Conservation (phyloP, 1,139 yeast species). For the Yamadazyma trypodendri region DNA sequence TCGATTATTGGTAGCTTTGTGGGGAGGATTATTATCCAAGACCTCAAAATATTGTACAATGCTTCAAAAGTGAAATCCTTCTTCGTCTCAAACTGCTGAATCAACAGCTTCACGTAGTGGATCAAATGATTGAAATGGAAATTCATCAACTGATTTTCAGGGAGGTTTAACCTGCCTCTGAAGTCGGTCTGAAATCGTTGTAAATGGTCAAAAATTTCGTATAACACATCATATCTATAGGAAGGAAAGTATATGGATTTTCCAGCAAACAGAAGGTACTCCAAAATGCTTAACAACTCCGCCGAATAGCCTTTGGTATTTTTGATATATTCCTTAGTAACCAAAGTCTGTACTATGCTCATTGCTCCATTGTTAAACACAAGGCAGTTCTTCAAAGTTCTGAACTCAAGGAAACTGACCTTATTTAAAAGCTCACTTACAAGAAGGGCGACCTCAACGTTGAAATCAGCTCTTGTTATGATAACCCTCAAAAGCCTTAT, state of each 20-base stretch:
- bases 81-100: slow-evolving; percentile 4
- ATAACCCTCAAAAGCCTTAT: slow-evolving; percentile 19
- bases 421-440: slow-evolving; percentile 26
- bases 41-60: slow-evolving; percentile 22
- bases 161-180: slow-evolving; percentile 7
- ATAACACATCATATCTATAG: slow-evolving; percentile 20
- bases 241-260: slow-evolving; percentile 23
- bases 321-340: slow-evolving; percentile 6
- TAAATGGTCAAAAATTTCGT: slow-evolving; percentile 20
- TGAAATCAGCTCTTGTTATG: slow-evolving; percentile 16
- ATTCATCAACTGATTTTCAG: slow-evolving; percentile 15
- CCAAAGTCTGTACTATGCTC: slow-evolving; percentile 22
- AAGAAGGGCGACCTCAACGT: slow-evolving; percentile 21
- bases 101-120: slow-evolving; percentile 5
- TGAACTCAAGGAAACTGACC: slow-evolving; percentile 25
- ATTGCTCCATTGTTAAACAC: slow-evolving; percentile 28
- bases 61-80: slow-evolving; percentile 9
- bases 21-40: slow-evolving; percentile 28
- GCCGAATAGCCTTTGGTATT: slow-evolving; percentile 5
- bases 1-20: slow-evolving; percentile 18
- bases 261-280: slow-evolving; percentile 22
- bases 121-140: slow-evolving; percentile 12
- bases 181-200: slow-evolving; percentile 10
- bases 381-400: slow-evolving; percentile 19
- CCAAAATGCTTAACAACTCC: slow-evolving; percentile 19